Evolutionary conservation across 441 rosid species (phyloP), one percentile per base, ranked within the genome.

Genomic region (Adansonia rubrostipa): DNA sequence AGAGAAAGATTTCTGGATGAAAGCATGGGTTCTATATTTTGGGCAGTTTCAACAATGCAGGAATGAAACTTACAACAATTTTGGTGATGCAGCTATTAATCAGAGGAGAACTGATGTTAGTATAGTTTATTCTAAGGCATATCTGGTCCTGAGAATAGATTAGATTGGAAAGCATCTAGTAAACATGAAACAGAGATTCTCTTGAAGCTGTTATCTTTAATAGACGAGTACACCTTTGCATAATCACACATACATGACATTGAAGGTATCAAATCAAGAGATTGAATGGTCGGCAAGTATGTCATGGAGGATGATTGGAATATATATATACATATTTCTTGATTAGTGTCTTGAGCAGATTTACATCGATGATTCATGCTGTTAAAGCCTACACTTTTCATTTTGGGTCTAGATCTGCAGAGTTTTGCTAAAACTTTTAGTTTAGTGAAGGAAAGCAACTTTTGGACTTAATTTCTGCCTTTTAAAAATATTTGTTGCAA

Each of bases 81-180:
- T 68, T 45, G 54, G 51, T 44, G 28, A 42, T 40, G 45, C 53
- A 48, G 56, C 58, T 69, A 13, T 69, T 44, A 50, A 14, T 14
- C 8, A 7, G 74, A 70, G 14, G 44, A 24, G 22, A 70, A 65
- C 48, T 65, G 64, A 20, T 19, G 69, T 36, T 40, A 42, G 48
- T 14, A 40, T 65, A 40, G 13, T 71, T 24, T 50, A 22, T 24
- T 51, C 10, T 2, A n/a, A 3, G 6, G 15, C 22, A 53, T 53
- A 65, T 62, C 66, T 62, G 66, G 48, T 65, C 70, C 50, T 40
- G 13, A 28, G 42, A 48, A 33, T 28, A 71, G 40, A 71, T 71
- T 71, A 20, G 56, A 22, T 19, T 6, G 22, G 44, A 48, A 71
- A 48, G 8, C 7, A 19, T 19, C 10, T 11, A 6, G 17, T 20